Evolutionary conservation across 208 protist genomes (phyloP).

Genomic region (Leishmania mexicana): DNA sequence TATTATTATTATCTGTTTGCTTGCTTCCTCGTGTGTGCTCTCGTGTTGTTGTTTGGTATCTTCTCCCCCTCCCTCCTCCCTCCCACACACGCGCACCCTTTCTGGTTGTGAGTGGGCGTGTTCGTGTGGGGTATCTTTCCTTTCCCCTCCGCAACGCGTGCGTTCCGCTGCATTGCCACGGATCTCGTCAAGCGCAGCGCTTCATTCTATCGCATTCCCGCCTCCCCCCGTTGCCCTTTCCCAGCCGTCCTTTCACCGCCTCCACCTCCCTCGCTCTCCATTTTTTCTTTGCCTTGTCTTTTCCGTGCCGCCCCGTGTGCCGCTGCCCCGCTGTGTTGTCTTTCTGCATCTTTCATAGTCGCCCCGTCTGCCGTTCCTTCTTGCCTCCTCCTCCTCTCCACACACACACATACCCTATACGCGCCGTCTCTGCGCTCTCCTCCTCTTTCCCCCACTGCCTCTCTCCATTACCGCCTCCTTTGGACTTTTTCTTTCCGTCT

Average conservation of each 20-base stretch:
- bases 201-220: neutral
- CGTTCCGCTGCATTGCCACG: neutral
- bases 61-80: neutral
- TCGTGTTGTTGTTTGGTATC: conserved; percentile 18
- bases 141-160: neutral
- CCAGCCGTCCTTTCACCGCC: no score
- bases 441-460: neutral
- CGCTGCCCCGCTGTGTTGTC: neutral
- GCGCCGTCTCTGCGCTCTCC: no score
- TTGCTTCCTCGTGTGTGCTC: conserved; percentile 8
- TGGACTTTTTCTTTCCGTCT: neutral
- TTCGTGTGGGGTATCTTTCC: neutral
- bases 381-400: neutral
- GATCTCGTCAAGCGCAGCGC: neutral
- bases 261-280: no score
- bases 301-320: neutral
- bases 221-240: neutral
- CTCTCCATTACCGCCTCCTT: no score
- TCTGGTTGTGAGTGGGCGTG: conserved; percentile 1
- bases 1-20: no score
- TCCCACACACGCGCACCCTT: neutral
- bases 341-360: neutral
- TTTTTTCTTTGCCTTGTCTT: no score
- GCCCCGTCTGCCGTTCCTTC: neutral
- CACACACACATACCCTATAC: neutral